Evolutionary conservation across 2,329 filamentous ascomycete species (phyloP), one percentile per base, ranked within the genome.

Genomic region (Aspergillus versicolor): DNA sequence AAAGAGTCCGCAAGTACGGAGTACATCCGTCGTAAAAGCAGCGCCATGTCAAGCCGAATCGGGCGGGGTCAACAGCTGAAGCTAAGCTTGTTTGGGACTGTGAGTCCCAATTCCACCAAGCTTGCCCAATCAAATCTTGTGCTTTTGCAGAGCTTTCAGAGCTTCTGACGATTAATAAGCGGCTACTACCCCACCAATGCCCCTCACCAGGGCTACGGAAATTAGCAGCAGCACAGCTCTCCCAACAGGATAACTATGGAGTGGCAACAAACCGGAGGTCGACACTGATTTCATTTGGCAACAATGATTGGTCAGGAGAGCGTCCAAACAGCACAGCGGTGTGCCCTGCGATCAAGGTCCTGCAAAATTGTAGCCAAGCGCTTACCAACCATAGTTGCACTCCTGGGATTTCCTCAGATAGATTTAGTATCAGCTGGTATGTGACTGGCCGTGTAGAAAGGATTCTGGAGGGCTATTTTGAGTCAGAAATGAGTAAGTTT

Each of bases 181-280:
- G 19, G 5, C 6, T 54, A 49, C 52, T 54, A 54, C 52, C 52
- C 52, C 52, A 54, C 52, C 21, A 52, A 21, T 54, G 52, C 52
- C 52, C 52, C 52, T 54, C 52, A 48, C 24, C 52, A 27, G 43
- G 19, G 46, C 42, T 24, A 15, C 21, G 27, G 34, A 47, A 34
- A 32, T 34, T 47, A 19, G 6, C 17, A 22, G 48, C 48, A 42
- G 38, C 38, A 51, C 21, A 17, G n/a, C 17, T 24, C n/a, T 24
- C 7, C 38, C 22, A 17, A 43, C 12, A 11, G 15, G 34, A 24
- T 22, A 27, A 17, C 21, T 44, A 45, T 27, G 40, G 27, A 45
- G 41, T 52, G 41, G 41, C 41, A 32, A 41, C 30, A 40, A 15
- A 37, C 34, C 12, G 34, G 5, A 37, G 21, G 21, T 21, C 21